Percentiles rank a stretch among this genome's conserved stretches.
Conservation (phyloP, 1,284 basidiomycete genomes). For the Megacollybia platyphylla region DNA sequence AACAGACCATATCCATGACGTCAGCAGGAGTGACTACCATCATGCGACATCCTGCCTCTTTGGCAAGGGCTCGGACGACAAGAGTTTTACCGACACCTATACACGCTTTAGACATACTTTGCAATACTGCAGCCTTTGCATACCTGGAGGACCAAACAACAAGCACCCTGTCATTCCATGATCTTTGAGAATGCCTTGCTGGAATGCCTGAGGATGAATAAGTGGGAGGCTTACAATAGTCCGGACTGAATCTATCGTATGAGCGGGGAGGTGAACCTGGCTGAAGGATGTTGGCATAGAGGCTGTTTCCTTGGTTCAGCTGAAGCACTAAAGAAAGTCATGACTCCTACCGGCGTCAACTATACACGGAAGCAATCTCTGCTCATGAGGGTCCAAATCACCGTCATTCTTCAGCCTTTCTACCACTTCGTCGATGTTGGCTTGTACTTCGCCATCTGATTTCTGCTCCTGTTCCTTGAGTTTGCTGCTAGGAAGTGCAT, state of each 20-base stretch:
- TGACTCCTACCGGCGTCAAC: constrained; percentile 57
- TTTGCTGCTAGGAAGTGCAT: constrained; percentile 24
- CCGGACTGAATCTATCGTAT: constrained; percentile 80
- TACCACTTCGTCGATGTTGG: constrained; percentile 54
- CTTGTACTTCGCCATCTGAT: constrained; percentile 21
- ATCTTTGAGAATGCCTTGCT: constrained; percentile 82
- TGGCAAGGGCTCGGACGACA: constrained; percentile 82
- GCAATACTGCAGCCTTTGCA: constrained; percentile 14
- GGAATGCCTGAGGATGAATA: constrained; percentile 83
- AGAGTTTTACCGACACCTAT: constrained; percentile 61
- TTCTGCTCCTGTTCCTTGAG: constrained; percentile 26
- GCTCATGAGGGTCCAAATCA: constrained; percentile 67
- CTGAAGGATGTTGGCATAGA: constrained; percentile 73
- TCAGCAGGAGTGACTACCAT: constrained; percentile 74
- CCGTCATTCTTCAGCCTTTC: constrained; percentile 64
- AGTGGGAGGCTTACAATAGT: constrained; percentile 88
- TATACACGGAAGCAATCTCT: constrained; percentile 69
- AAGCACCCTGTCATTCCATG: constrained; percentile 83
- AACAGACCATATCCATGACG: constrained; percentile 76
- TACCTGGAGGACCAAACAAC: constrained; percentile 85
- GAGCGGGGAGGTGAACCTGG: constrained; percentile 78
- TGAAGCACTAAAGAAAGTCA: constrained; percentile 3
- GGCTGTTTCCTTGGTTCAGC: constrained; percentile 21
- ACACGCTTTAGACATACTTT: neutral
- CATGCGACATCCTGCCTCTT: constrained; percentile 86